phyloP scores from a whole-genome alignment of 2,329 filamentous ascomycete genomes.

The Macrophomina phaseolina region DNA sequence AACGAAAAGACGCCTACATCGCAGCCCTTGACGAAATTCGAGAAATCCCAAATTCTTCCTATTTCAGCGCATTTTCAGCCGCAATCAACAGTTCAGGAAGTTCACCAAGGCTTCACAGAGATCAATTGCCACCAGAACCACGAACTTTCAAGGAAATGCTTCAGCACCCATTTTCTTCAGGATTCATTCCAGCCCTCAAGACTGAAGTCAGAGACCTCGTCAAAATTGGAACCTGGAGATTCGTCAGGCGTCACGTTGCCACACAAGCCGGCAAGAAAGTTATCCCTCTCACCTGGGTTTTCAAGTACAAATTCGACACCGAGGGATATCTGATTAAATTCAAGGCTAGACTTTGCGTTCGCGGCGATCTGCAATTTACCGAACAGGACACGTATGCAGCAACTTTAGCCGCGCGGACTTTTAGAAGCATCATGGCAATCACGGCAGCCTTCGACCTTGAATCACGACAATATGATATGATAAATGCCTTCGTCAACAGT shows the following conservation, averaged over 20 bases:
- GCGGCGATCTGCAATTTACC: constrained; percentile 29
- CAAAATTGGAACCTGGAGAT: background rate
- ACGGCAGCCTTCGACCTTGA: constrained; percentile 32
- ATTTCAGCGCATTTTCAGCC: background rate
- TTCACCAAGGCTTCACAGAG: background rate
- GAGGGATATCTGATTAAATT: constrained; percentile 30
- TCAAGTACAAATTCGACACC: constrained; percentile 31
- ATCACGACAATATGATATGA: constrained; percentile 32
- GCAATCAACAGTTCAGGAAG: background rate
- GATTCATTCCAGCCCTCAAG: background rate
- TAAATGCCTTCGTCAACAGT: constrained; percentile 36
- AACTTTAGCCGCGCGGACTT: constrained; percentile 29
- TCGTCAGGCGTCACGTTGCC: background rate
- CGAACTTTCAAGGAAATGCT: background rate
- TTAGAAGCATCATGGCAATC: constrained; percentile 34
- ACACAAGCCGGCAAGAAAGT: constrained; percentile 20
- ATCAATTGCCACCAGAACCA: background rate
- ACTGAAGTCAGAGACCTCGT: background rate
- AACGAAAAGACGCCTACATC: too few relatives aligned
- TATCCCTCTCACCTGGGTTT: constrained; percentile 29
- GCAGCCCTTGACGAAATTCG: background rate
- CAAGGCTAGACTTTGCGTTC: constrained; percentile 31
- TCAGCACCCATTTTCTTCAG: background rate
- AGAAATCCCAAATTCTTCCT: background rate
- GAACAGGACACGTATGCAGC: constrained; percentile 30